phyloP scores from a whole-genome alignment of 164 flowering plant genomes.

The Berberis vulgaris region DNA sequence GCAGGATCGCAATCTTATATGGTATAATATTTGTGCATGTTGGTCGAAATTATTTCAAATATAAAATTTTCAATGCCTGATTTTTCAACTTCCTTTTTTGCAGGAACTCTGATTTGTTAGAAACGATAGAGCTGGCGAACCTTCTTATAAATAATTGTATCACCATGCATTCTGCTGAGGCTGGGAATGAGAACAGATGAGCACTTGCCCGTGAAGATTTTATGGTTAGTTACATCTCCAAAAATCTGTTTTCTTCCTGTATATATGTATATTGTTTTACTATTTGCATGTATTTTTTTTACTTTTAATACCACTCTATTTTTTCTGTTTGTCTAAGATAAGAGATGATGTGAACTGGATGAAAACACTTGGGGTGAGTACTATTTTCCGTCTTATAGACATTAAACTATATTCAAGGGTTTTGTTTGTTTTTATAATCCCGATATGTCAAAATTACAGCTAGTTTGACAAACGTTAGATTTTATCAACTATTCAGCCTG shows the following conservation, averaged over 20 bases:
- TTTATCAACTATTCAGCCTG: too few species aligned
- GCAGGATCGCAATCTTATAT: slow-evolving; percentile 81
- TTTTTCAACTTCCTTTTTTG: slow-evolving; percentile 5
- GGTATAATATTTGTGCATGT: slow-evolving; percentile 33
- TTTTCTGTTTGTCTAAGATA: slow-evolving; percentile 43
- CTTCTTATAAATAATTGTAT: slow-evolving; percentile 89
- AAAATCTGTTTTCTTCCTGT: background rate
- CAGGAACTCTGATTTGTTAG: slow-evolving; percentile 97
- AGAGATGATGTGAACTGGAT: slow-evolving; percentile 97
- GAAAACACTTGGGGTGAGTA: slow-evolving; percentile 89
- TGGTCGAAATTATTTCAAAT: background rate
- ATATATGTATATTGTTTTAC: background rate
- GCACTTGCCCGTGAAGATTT: slow-evolving; percentile 99
- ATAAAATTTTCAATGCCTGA: background rate
- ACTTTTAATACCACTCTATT: background rate
- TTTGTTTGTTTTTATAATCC: too few species aligned
- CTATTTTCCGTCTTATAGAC: background rate
- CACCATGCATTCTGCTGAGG: slow-evolving; percentile 99
- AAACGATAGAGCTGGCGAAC: slow-evolving; percentile 90
- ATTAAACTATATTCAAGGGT: too few species aligned
- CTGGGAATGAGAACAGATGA: slow-evolving; percentile 97
- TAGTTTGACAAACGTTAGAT: too few species aligned
- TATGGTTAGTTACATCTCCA: slow-evolving; percentile 40
- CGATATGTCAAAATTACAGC: too few species aligned
- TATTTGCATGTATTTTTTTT: background rate